Percentiles rank a stretch among this genome's conserved stretches.
Conservation (phyloP, 2,329 filamentous ascomycete species). For the Phialemonium atrogriseum region DNA sequence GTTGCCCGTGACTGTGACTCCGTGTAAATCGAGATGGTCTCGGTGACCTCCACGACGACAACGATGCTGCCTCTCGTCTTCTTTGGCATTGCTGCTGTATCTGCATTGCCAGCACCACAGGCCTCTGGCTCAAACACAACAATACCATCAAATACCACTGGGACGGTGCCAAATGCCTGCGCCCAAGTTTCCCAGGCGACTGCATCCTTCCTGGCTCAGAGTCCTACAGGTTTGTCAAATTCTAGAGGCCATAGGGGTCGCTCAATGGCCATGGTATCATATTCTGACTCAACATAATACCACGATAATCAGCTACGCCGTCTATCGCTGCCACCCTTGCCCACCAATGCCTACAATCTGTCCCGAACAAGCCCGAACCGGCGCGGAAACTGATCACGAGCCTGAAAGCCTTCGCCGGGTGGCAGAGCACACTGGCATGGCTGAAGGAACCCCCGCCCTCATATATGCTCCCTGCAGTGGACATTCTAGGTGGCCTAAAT, state of each 20-base stretch:
- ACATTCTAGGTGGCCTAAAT: constrained; percentile 37
- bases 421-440: constrained; percentile 38
- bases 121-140: constrained; percentile 4
- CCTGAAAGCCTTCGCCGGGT: constrained; percentile 33
- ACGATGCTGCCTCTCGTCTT: too few species aligned
- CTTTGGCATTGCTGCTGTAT: constrained; percentile 5
- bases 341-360: constrained; percentile 27
- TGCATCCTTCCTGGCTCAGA: constrained; percentile 9
- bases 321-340: constrained; percentile 27
- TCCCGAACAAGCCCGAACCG: constrained; percentile 26
- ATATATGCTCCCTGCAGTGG: constrained; percentile 39
- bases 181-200: constrained; percentile 12
- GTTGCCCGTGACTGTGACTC: too few species aligned
- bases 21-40: too few species aligned
- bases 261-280: too few species aligned
- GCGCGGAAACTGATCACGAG: constrained; percentile 26
- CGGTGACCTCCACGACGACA: too few species aligned
- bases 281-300: constrained; percentile 2
- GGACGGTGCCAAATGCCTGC: constrained; percentile 13
- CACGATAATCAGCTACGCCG: constrained; percentile 13
- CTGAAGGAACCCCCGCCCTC: constrained; percentile 41
- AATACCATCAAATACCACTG: neutral
- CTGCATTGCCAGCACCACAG: constrained; percentile 12
- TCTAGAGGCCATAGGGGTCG: neutral
- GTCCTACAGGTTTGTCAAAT: constrained; percentile 11